Evolutionary conservation across 176 grass and related monocot genomes (phyloP), one percentile per base, ranked within the genome.

Genomic region (Triticum monococcum): DNA sequence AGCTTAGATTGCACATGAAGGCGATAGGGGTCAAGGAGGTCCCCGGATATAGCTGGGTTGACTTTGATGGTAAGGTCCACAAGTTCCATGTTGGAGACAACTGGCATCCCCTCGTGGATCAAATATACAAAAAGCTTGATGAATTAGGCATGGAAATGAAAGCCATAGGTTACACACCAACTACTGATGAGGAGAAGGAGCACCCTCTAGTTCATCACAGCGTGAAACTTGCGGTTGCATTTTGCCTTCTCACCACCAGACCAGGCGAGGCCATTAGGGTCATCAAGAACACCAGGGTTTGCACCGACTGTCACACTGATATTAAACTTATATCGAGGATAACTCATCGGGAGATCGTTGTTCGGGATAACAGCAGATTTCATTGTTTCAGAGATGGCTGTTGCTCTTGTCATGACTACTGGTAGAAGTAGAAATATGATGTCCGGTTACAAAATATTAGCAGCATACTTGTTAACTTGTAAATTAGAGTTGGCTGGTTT

Each of bases 361-460:
- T 95, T 14, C 81, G 86, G 83, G 93, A 92, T 81, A 92, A 90
- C 66, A 92, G 88, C 35, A 69, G 90, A 16, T 90, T 92, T 35
- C 93, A 95, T 83, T 90, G 79, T 85, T 95, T 95, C 76, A 92
- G 60, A 90, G 88, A 92, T 86, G 90, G 90, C 3, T 80, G 71
- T 37, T 95, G 90, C 76, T 95, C 88, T 54, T 95, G 90, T 72
- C 86, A 84, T 62, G 88, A 92, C 61, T 92, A 88, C 75, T 92
- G 90, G 93, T 95, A 91, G 85, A 50, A 82, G 5, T 64, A 52
- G 23, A 31, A 75, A 69, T n/a, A 30, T 2, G 4, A 18, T 62
- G 12, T 18, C 20, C 24, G 4, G 13, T 26, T 66, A 4, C 25
- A 25, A 56, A 65, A 88, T 5, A 10, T 45, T 70, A 45, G 13